These are phyloP conservation scores for Trebouxiophyceae sp. DNA, from an alignment of 163 green algal genomes.

Conservation along the genomic window DNA sequence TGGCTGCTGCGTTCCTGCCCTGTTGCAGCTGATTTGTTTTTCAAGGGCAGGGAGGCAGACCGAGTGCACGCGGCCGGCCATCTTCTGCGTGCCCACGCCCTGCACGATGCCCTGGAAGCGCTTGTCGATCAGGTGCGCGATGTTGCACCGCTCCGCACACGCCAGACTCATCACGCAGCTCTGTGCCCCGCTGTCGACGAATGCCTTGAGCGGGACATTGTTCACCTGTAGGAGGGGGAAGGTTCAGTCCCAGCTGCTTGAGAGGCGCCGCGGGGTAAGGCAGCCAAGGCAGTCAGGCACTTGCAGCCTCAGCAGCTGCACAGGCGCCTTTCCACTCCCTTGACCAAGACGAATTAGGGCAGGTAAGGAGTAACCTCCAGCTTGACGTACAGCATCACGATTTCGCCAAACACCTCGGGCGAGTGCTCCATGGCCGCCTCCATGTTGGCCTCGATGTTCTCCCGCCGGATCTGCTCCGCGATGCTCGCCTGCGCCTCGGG, in stretches of 20 bases:
- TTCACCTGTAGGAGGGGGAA: conserved; percentile 47
- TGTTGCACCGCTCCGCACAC: conserved; percentile 65
- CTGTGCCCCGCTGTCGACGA: conserved; percentile 94
- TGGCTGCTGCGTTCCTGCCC: too few species aligned
- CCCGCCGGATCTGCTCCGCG: conserved; percentile 25
- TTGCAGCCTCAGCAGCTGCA: too few species aligned
- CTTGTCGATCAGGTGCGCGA: conserved; percentile 78
- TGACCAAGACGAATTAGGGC: too few species aligned
- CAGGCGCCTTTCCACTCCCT: too few species aligned
- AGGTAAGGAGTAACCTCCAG: too few species aligned
- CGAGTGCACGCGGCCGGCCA: conserved; percentile 83
- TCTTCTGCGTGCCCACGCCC: conserved; percentile 82
- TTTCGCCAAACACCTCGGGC: conserved; percentile 78
- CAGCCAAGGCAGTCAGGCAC: too few species aligned
- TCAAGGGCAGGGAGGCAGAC: too few species aligned
- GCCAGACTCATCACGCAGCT: conserved; percentile 62
- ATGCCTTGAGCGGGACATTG: conserved; percentile 70
- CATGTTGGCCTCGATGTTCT: conserved; percentile 64
- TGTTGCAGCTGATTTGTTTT: too few species aligned
- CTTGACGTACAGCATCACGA: conserved; percentile 94
- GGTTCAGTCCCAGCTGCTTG: too few species aligned
- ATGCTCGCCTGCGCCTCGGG: conserved; percentile 45
- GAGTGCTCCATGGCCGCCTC: conserved; percentile 79
- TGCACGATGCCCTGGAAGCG: conserved; percentile 74
- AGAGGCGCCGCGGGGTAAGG: too few species aligned